Base-by-base conservation (phyloP, 2,329 filamentous ascomycete species). In the Monilinia aucupariae region DNA sequence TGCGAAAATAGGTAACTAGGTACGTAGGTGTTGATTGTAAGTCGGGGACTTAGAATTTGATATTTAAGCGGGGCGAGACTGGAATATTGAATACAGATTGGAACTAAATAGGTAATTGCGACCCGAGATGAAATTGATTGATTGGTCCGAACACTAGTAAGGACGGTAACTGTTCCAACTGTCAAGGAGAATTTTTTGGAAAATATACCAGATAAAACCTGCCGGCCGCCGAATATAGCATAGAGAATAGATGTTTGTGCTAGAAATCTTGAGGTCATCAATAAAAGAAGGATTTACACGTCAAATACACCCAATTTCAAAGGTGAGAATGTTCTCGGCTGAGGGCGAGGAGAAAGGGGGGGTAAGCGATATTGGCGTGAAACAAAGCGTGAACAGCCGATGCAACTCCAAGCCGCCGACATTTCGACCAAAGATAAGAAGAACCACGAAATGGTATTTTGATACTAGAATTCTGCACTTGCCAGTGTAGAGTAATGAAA, bases 291-390 rank as follows among this genome's bases (percentile, higher is more conserved):
- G 6, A 5, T 47, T 34, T 58, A 27, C 13, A 7, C 9, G 9
- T 47, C 1, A 56, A 2, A 34, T 34, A 56, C 47, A 20, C 7
- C 27, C 39, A 17, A 12, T 25, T 25, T 34, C 32, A 8, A 58
- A 58, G 47, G 41, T 58, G 54, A 58, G 41, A 34, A 47, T 34
- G n/a, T 20, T 25, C 43, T 37, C 41, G 54, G 54, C 25, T 32
- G 30, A 30, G 34, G 54, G n/a, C 30, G 43, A 58, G 41, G 30
- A 25, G 32, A 32, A 48, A 47, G 43, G 30, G 27, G 54, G 41
- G 30, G 27, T 20, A 22, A 25, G 41, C 13, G 41, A 58, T 58
- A 41, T 37, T 37, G 8, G 22, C 15, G n/a, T 32, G 41, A 8
- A 34, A 34, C 34, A 2, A n/a, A 27, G 32, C 43, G 13, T 34